phyloP scores from a whole-genome alignment of 2,329 filamentous ascomycete species.

The Fonsecaea erecta region DNA sequence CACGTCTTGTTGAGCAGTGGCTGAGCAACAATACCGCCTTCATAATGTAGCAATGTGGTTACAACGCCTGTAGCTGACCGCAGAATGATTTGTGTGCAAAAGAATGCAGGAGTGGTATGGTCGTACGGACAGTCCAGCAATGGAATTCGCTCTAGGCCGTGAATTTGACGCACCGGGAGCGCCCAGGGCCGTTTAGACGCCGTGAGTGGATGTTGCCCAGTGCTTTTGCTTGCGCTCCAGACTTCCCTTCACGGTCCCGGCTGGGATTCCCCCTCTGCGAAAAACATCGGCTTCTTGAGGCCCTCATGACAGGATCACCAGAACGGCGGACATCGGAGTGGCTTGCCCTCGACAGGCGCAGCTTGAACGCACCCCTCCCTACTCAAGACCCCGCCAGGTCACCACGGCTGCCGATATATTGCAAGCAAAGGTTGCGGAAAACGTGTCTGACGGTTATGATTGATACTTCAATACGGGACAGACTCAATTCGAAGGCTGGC shows the following conservation, averaged over 20 bases:
- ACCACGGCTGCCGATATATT: not conserved
- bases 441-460: constrained; percentile 1
- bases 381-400: not conserved
- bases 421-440: not conserved
- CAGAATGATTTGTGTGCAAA: constrained; percentile 29
- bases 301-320: constrained; percentile 20
- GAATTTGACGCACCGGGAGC: constrained; percentile 15
- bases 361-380: not conserved
- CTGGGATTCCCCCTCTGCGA: constrained; percentile 4
- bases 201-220: constrained; percentile 10
- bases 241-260: constrained; percentile 9
- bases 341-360: constrained; percentile 22
- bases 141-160: constrained; percentile 1
- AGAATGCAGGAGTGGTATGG: constrained; percentile 17
- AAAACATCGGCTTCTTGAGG: constrained; percentile 10
- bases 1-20: constrained; percentile 20
- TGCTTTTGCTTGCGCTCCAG: constrained; percentile 15
- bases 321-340: constrained; percentile 6
- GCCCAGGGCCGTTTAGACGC: constrained; percentile 10
- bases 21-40: constrained; percentile 21
- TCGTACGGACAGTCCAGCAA: constrained; percentile 6
- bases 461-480: not conserved
- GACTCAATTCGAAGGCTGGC: not conserved
- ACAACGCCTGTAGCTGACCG: constrained; percentile 23
- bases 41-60: constrained; percentile 23